Evolutionary conservation across 495 filamentous ascomycete genomes (phyloP), one percentile per base, ranked within the genome.

Genomic region (Penicillium verhagenii): DNA sequence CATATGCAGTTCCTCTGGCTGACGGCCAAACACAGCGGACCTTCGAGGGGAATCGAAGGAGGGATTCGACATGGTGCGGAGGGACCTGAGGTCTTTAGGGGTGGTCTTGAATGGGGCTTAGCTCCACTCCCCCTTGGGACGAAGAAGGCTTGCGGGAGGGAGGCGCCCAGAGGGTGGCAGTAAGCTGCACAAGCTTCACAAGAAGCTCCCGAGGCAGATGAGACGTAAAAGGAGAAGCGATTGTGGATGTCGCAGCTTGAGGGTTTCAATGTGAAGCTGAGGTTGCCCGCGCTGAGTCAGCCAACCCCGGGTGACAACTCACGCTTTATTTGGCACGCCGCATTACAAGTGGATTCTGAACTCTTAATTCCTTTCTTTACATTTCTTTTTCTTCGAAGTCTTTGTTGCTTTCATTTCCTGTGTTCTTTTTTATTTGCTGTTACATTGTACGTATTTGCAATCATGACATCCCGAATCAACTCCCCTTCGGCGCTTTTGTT

Each of bases 1-100:
- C 55, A 93, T 86, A 71, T 93, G 90, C 61, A 92, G 79, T 75
- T 95, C 90, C 60, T 92, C 90, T 56, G 81, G 76, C 43, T 80
- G 76, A 45, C 84, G 77, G 24, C 68, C 73, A 53, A 78, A 79
- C 11, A 71, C 67, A 35, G 77, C 73, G 44, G 74, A 65, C 60
- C 83, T 75, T 59, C 83, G 77, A 35, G 79, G 73, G 23, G 78
- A 77, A 25, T 84, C 82, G 66, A 78, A 86, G 18, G 77, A 65
- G 23, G 73, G 71, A 57, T 75, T 80, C 47, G 79, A 73, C 68
- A 78, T 77, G 53, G 43, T 66, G 59, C 53, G 54, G 37, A 56
- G 53, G 53, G 56, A 20, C n/a, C 45, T 33, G 43, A 42, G 57
- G 43, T 48, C 63, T 52, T 38, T 44, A 50, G 43, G 44, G 59